These are phyloP conservation scores for Albatrellus sp. DNA, from an alignment of 1,284 basidiomycete species.

Conservation along the genomic window DNA sequence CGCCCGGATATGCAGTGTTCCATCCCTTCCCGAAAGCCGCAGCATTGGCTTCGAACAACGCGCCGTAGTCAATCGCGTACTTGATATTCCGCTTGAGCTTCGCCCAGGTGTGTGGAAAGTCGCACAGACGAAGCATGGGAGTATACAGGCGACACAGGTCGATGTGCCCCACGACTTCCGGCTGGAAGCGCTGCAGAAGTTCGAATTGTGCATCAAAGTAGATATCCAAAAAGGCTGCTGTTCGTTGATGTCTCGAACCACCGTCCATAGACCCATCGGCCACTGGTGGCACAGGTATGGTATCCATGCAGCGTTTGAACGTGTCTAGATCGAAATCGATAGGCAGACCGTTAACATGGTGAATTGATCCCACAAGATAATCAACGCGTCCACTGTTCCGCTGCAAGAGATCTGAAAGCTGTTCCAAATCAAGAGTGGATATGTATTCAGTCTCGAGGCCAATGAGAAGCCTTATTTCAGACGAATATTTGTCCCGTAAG, in stretches of 20 bases:
- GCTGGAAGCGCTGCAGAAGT: conserved; percentile 58
- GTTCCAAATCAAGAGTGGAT: conserved; percentile 50
- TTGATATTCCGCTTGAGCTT: conserved; percentile 69
- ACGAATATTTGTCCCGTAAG: conserved; percentile 47
- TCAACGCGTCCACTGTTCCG: conserved; percentile 48
- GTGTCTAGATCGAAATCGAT: conserved; percentile 86
- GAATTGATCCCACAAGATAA: conserved; percentile 89
- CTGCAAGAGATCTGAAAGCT: conserved; percentile 38
- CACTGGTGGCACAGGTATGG: conserved; percentile 19
- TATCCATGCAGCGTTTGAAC: conserved; percentile 48
- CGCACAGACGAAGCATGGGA: conserved; percentile 40
- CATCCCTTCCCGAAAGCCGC: conserved; percentile 91
- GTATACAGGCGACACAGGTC: conserved; percentile 81
- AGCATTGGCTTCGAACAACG: conserved; percentile 88
- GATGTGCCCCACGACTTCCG: conserved; percentile 89
- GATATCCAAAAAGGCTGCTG: conserved; percentile 40
- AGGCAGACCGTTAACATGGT: conserved; percentile 80
- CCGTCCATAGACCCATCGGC: conserved; percentile 14
- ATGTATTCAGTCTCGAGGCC: conserved; percentile 94
- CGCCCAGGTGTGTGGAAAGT: conserved; percentile 47
- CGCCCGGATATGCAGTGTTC: conserved; percentile 73
- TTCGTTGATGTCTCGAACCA: conserved; percentile 11
- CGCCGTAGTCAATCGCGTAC: conserved; percentile 74
- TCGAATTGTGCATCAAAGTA: conserved; percentile 82
- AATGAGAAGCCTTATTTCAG: conserved; percentile 68